phyloP scores from a whole-genome alignment of 768 basidiomycete species.

The Leccinellum luteum region DNA sequence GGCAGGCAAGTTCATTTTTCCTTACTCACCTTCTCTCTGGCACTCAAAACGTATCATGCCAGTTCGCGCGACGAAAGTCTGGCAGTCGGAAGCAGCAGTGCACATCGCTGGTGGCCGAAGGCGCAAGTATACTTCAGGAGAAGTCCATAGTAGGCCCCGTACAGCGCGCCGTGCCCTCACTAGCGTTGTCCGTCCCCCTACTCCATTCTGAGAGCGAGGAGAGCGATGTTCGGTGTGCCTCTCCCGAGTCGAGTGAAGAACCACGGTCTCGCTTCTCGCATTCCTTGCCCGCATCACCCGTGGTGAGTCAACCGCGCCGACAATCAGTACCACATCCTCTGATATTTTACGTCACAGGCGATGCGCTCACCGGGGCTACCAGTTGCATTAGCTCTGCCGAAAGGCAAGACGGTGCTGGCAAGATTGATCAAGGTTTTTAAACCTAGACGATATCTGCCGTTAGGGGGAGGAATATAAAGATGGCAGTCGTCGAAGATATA shows the following conservation, averaged over 20 bases:
- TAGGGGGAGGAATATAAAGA: not conserved
- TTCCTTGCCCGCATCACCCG: conserved; percentile 12
- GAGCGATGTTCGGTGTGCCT: not conserved
- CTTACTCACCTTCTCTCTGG: not conserved
- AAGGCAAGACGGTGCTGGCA: conserved; percentile 16
- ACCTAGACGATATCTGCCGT: not conserved
- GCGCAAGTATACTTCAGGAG: conserved; percentile 17
- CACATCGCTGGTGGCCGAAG: conserved; percentile 14
- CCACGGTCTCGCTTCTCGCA: conserved; percentile 24
- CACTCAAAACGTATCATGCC: not conserved
- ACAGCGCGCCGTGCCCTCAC: not conserved
- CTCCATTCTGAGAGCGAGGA: not conserved
- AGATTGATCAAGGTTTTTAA: conserved; percentile 11
- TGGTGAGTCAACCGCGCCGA: conserved; percentile 8
- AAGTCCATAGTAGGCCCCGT: too few relatives aligned
- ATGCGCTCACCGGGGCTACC: conserved; percentile 1
- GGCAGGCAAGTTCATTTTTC: conserved; percentile 6
- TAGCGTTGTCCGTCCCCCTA: conserved; percentile 2
- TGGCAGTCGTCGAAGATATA: not conserved
- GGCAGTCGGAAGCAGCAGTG: conserved; percentile 10
- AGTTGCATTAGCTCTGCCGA: not conserved
- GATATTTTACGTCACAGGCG: conserved; percentile 1
- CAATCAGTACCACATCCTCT: not conserved
- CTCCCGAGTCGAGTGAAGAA: conserved; percentile 11
- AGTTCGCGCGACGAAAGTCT: not conserved